These are phyloP conservation scores for Tylopilus felleus DNA, from an alignment of 768 basidiomycete species.

Conservation along the genomic window DNA sequence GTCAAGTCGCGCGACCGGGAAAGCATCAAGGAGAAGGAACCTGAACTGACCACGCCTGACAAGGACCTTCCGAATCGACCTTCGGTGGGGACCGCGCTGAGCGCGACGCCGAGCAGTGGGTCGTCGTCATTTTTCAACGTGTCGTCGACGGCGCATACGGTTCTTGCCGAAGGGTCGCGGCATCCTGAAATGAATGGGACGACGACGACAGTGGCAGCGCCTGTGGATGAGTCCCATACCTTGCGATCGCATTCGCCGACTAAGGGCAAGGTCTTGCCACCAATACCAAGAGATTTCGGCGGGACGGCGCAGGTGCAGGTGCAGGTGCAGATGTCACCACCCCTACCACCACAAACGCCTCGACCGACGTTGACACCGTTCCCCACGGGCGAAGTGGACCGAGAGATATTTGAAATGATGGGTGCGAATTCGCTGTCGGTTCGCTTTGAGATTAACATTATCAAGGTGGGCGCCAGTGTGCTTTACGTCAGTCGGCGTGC, in stretches of 20 bases:
- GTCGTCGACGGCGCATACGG: conserved; percentile 48
- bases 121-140: conserved; percentile 89
- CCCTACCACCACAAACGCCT: conserved; percentile 29
- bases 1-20: conserved; percentile 52
- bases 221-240: conserved; percentile 28
- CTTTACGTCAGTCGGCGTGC: neutral
- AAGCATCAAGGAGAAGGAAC: conserved; percentile 43
- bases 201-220: conserved; percentile 12
- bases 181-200: conserved; percentile 27
- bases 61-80: conserved; percentile 46
- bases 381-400: conserved; percentile 65
- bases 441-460: conserved; percentile 94
- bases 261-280: conserved; percentile 67
- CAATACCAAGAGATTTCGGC: conserved; percentile 73
- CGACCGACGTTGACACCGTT: conserved; percentile 45
- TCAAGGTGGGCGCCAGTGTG: conserved; percentile 69
- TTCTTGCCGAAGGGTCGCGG: conserved; percentile 35
- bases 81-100: conserved; percentile 47
- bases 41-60: conserved; percentile 37
- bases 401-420: conserved; percentile 68
- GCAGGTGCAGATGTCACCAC: neutral
- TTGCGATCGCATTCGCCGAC: conserved; percentile 48
- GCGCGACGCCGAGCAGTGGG: conserved; percentile 67
- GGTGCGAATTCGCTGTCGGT: conserved; percentile 81
- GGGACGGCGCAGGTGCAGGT: conserved; percentile 19